These are phyloP conservation scores for Protomyces arabidopsidicola DNA, from an alignment of 1,139 yeast genomes.

Conservation along the genomic window DNA sequence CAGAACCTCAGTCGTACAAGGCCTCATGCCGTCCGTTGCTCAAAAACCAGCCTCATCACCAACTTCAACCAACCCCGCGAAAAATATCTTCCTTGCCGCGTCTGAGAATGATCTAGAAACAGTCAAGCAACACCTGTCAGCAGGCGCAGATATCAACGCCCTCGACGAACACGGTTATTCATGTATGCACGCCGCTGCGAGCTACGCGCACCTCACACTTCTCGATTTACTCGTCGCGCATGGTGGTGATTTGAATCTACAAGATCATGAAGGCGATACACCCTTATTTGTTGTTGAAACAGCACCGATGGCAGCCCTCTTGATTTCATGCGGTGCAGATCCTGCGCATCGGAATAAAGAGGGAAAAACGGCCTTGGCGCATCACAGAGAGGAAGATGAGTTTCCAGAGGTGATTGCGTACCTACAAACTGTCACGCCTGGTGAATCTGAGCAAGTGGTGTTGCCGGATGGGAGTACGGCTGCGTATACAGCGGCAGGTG, in stretches of 20 bases:
- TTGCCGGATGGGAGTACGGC: neutral
- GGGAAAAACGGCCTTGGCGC: slow-evolving; percentile 22
- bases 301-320: slow-evolving; percentile 54
- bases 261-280: slow-evolving; percentile 88
- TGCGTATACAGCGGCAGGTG: neutral
- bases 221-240: slow-evolving; percentile 53
- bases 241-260: slow-evolving; percentile 77
- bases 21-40: slow-evolving; percentile 20
- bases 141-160: slow-evolving; percentile 24
- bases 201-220: slow-evolving; percentile 56
- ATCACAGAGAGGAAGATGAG: slow-evolving; percentile 24
- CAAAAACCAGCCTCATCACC: neutral
- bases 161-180: slow-evolving; percentile 27
- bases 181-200: slow-evolving; percentile 28
- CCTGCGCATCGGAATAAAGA: slow-evolving; percentile 16
- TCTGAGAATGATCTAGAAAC: slow-evolving; percentile 24
- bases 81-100: slow-evolving; percentile 28
- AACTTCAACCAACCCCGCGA: neutral
- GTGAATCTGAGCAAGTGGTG: slow-evolving; percentile 38
- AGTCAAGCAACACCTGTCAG: slow-evolving; percentile 18
- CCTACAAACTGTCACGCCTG: slow-evolving; percentile 35
- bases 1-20: too few species aligned
- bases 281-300: slow-evolving; percentile 90
- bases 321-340: slow-evolving; percentile 47
- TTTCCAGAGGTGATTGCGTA: slow-evolving; percentile 27